These are phyloP conservation scores for Gnomoniopsis smithogilvyi DNA, from an alignment of 2,329 filamentous ascomycete species.

Conservation along the genomic window DNA sequence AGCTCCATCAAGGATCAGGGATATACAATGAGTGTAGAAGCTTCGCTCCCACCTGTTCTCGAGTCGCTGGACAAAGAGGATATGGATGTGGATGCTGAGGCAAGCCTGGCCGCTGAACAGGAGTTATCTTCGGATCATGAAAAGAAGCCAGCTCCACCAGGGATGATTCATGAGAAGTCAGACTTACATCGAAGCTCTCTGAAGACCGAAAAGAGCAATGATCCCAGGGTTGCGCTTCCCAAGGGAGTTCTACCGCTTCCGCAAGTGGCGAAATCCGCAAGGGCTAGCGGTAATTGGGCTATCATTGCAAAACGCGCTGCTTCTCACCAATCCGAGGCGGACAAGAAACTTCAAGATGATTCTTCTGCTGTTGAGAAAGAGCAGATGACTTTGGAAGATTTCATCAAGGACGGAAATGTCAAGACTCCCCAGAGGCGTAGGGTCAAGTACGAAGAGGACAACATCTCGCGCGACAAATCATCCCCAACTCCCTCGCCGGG, in stretches of 20 bases:
- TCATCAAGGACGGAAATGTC: slow-evolving; percentile 1
- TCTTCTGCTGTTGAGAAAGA: not conserved
- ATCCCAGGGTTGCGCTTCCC: slow-evolving; percentile 2
- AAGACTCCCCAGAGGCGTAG: slow-evolving; percentile 3
- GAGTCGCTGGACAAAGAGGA: slow-evolving; percentile 1
- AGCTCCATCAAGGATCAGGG: not conserved
- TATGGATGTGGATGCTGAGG: slow-evolving; percentile 1
- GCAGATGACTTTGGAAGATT: not conserved
- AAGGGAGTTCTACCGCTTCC: slow-evolving; percentile 8
- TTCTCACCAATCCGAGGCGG: not conserved
- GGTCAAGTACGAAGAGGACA: not conserved
- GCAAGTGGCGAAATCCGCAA: slow-evolving; percentile 1
- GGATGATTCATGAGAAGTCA: not conserved
- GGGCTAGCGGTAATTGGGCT: slow-evolving; percentile 1
- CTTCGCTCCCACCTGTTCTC: slow-evolving; percentile 2
- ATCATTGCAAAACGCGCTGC: not conserved
- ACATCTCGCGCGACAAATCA: not conserved
- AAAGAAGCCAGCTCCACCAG: not conserved
- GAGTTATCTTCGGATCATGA: too few species aligned
- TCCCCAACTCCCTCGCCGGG: slow-evolving; percentile 10
- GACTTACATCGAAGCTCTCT: not conserved
- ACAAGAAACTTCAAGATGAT: slow-evolving; percentile 2
- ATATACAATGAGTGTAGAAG: not conserved
- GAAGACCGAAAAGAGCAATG: not conserved
- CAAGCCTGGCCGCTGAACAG: slow-evolving; percentile 5